A percentile compares a stretch with the other conserved stretches of the same genome.
Evolutionary conservation across 305 asterid genomes (phyloP).

Genomic region (Caryopteris hybrid): DNA sequence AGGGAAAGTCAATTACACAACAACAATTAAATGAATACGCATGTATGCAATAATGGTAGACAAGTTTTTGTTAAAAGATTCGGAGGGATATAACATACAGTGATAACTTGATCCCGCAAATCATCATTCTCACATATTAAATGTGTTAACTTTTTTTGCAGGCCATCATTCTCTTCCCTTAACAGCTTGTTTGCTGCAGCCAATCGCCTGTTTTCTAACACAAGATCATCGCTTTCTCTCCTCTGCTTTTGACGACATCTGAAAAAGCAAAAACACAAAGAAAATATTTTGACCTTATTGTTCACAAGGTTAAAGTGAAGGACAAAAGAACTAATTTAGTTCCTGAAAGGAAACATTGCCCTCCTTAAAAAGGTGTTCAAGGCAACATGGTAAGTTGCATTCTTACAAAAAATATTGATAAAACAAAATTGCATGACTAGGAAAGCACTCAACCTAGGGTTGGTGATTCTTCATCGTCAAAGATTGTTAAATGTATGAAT

Average conservation of each 20-base stretch:
- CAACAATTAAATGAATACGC: not conserved
- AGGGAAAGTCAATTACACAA: conserved; percentile 1
- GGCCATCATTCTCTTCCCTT: conserved; percentile 33
- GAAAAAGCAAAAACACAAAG: conserved; percentile 8
- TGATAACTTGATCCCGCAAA: conserved; percentile 31
- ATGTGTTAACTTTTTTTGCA: conserved; percentile 22
- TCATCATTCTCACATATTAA: conserved; percentile 25
- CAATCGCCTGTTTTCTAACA: conserved; percentile 31
- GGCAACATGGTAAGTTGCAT: not conserved
- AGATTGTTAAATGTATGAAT: not conserved
- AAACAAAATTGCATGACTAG: not conserved
- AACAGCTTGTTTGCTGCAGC: conserved; percentile 22
- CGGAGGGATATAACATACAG: conserved; percentile 20
- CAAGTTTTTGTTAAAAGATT: not conserved
- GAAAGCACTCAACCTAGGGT: not conserved
- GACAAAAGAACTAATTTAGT: not conserved
- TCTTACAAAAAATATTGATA: not conserved
- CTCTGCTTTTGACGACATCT: conserved; percentile 45
- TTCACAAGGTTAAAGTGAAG: conserved; percentile 3
- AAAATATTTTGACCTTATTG: not conserved
- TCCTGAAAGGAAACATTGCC: not conserved
- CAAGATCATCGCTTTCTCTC: conserved; percentile 27
- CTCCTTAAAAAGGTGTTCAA: not conserved
- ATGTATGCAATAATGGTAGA: not conserved
- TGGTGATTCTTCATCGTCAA: too few species aligned